phyloP scores from a whole-genome alignment of 345 rosid genomes.

The Rhodomyrtus tomentosa region DNA sequence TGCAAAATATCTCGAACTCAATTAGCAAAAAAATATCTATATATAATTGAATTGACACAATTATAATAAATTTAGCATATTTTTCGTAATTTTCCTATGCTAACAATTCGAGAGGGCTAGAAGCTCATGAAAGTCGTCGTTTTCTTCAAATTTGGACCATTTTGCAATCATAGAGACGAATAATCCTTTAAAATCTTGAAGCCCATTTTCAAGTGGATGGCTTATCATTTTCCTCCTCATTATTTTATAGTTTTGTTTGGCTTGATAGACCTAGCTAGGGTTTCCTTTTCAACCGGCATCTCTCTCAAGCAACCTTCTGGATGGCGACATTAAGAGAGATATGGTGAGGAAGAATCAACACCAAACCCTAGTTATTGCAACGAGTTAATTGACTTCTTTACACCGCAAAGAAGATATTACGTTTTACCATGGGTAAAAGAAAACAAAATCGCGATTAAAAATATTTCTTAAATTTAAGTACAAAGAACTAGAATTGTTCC shows the following conservation, averaged over 20 bases:
- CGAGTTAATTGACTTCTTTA: neutral
- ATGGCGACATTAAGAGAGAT: slow-evolving; percentile 25
- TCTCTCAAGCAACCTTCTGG: slow-evolving; percentile 32
- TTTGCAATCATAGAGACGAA: slow-evolving; percentile 11
- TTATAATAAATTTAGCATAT: too few species aligned
- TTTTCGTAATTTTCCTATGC: too few species aligned
- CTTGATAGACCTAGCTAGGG: slow-evolving; percentile 22
- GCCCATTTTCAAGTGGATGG: neutral
- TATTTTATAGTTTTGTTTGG: neutral
- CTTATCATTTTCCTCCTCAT: neutral
- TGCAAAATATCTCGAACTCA: too few species aligned
- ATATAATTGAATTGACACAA: too few species aligned
- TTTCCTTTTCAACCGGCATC: slow-evolving; percentile 35
- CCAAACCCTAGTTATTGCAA: slow-evolving; percentile 18
- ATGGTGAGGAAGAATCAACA: slow-evolving; percentile 6
- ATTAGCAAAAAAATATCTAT: too few species aligned
- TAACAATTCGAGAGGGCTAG: slow-evolving; percentile 13
- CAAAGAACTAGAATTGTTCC: neutral
- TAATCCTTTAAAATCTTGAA: neutral
- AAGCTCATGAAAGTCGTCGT: slow-evolving; percentile 14
- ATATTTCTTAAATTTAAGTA: neutral
- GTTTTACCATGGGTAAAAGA: neutral
- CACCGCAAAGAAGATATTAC: neutral
- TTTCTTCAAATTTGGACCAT: slow-evolving; percentile 13
- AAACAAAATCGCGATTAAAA: neutral